Evolutionary conservation across 2,329 filamentous ascomycete species (phyloP).

Genomic region (Fusarium torulosum): DNA sequence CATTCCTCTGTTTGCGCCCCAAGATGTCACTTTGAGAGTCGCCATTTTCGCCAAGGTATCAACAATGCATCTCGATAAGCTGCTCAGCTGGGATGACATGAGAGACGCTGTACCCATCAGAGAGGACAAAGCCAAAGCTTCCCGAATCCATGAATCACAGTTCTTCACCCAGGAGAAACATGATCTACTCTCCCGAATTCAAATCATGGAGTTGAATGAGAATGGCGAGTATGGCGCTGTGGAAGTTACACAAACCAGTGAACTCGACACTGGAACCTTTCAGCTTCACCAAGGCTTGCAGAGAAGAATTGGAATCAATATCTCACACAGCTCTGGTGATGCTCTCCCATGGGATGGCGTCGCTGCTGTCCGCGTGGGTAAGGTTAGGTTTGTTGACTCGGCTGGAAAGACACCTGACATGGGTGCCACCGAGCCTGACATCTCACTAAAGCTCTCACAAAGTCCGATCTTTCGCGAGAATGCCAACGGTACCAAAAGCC

Average conservation of each 20-base stretch:
- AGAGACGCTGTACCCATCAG: slow-evolving; percentile 76
- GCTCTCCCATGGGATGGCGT: slow-evolving; percentile 90
- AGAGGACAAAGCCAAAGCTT: slow-evolving; percentile 66
- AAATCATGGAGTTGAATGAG: slow-evolving; percentile 92
- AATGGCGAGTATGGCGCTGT: slow-evolving; percentile 91
- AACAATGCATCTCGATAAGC: slow-evolving; percentile 93
- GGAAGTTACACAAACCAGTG: slow-evolving; percentile 88
- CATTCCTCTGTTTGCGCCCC: slow-evolving; percentile 78
- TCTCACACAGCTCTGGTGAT: slow-evolving; percentile 93
- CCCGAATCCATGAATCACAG: slow-evolving; percentile 88
- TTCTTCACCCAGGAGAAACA: slow-evolving; percentile 95
- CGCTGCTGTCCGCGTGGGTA: slow-evolving; percentile 79
- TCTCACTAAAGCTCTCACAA: slow-evolving; percentile 81
- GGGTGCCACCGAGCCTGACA: slow-evolving; percentile 76
- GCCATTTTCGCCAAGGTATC: slow-evolving; percentile 94
- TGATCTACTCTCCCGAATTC: slow-evolving; percentile 87
- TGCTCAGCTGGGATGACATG: slow-evolving; percentile 99
- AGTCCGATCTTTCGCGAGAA: slow-evolving; percentile 86
- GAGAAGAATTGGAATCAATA: slow-evolving; percentile 84
- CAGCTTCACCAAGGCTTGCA: slow-evolving; percentile 96
- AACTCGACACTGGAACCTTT: slow-evolving; percentile 89
- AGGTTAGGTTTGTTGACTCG: slow-evolving; percentile 85
- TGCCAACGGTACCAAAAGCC: slow-evolving; percentile 88
- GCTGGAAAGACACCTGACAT: slow-evolving; percentile 87
- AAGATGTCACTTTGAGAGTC: slow-evolving; percentile 81